Evolutionary conservation across 345 rosid genomes (phyloP).

Genomic region (Microcos paniculata): DNA sequence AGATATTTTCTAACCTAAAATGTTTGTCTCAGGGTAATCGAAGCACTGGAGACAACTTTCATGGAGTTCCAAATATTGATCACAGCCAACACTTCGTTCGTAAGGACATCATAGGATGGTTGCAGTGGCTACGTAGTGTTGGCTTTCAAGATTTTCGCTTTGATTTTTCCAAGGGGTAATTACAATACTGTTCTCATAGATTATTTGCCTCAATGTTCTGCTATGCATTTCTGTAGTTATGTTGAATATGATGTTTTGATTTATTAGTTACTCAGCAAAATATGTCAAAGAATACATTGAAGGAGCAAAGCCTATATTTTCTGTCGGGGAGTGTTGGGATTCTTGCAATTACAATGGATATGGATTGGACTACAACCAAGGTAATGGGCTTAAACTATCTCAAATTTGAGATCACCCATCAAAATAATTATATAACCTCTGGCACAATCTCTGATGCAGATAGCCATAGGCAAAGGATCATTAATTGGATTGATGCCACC

Average conservation of each 20-base stretch:
- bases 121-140: slow-evolving; percentile 64
- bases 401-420: neutral
- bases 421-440: neutral
- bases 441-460: slow-evolving; percentile 39
- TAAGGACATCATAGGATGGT: slow-evolving; percentile 76
- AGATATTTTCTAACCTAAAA: slow-evolving; percentile 11
- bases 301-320: slow-evolving; percentile 75
- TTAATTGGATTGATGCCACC: slow-evolving; percentile 79
- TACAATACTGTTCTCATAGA: neutral
- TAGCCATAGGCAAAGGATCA: slow-evolving; percentile 76
- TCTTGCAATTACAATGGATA: slow-evolving; percentile 69
- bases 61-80: slow-evolving; percentile 93
- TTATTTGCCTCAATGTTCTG: neutral
- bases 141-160: slow-evolving; percentile 94
- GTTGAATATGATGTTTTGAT: slow-evolving; percentile 15
- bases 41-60: slow-evolving; percentile 93
- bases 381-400: slow-evolving; percentile 28
- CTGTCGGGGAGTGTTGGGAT: slow-evolving; percentile 95
- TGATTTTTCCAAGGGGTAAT: slow-evolving; percentile 89
- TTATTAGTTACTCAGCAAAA: slow-evolving; percentile 69
- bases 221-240: neutral
- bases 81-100: slow-evolving; percentile 83
- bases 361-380: slow-evolving; percentile 81
- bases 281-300: slow-evolving; percentile 86
- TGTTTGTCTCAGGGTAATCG: slow-evolving; percentile 53